These are phyloP conservation scores for Dionaea muscipula DNA, from an alignment of 179 eudicot species.

Conservation along the genomic window DNA sequence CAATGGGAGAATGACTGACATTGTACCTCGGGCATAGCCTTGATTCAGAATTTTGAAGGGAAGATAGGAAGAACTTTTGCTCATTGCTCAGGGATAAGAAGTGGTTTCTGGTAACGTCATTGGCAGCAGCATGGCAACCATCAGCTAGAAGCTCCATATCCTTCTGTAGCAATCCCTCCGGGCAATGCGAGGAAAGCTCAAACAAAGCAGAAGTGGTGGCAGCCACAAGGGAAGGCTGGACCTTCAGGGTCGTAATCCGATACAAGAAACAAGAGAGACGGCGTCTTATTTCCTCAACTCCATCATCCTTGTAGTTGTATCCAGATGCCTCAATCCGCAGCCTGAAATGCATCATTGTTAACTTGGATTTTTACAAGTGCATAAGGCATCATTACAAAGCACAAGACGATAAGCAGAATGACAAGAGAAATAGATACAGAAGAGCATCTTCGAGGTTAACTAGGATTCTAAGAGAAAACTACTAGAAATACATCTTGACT, in stretches of 20 bases:
- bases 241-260: slow-evolving; percentile 13
- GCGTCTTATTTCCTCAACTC: slow-evolving; percentile 34
- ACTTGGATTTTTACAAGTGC: background rate
- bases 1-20: too few species aligned
- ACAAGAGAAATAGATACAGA: too few species aligned
- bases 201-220: slow-evolving; percentile 37
- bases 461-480: too few species aligned
- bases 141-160: slow-evolving; percentile 14
- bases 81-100: slow-evolving; percentile 25
- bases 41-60: slow-evolving; percentile 14
- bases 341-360: slow-evolving; percentile 16
- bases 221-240: slow-evolving; percentile 16
- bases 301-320: slow-evolving; percentile 35
- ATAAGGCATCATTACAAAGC: too few species aligned
- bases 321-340: slow-evolving; percentile 42
- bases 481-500: too few species aligned
- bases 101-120: slow-evolving; percentile 25
- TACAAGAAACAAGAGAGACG: slow-evolving; percentile 23
- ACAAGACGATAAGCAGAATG: too few species aligned
- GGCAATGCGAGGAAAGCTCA: slow-evolving; percentile 20
- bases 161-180: slow-evolving; percentile 22
- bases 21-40: too few species aligned
- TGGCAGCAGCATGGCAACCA: slow-evolving; percentile 9
- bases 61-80: slow-evolving; percentile 24
- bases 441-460: too few species aligned